phyloP scores from a whole-genome alignment of 2,329 filamentous ascomycete species.

The Talaromyces atroroseus region DNA sequence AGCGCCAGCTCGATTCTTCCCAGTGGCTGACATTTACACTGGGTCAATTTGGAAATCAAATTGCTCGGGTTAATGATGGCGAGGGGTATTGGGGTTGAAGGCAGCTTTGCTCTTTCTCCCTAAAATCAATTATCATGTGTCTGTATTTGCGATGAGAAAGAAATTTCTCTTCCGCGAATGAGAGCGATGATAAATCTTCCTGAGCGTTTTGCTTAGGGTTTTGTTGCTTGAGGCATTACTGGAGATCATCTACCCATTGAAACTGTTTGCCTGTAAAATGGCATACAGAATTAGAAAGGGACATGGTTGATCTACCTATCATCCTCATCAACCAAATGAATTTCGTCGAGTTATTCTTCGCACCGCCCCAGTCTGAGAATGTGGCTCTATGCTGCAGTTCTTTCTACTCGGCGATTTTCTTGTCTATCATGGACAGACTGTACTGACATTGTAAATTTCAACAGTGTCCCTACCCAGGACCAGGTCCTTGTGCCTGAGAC shows the following conservation, averaged over 20 bases:
- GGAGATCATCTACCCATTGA: conserved; percentile 23
- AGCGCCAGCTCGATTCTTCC: conserved; percentile 77
- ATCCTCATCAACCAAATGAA: conserved; percentile 74
- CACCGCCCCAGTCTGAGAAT: conserved; percentile 74
- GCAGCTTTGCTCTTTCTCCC: conserved; percentile 56
- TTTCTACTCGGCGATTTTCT: conserved; percentile 71
- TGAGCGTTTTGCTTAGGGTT: conserved; percentile 53
- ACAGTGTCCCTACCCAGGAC: conserved; percentile 87
- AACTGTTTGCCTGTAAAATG: conserved; percentile 23
- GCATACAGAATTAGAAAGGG: conserved; percentile 20
- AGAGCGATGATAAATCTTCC: conserved; percentile 48
- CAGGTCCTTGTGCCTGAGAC: conserved; percentile 98
- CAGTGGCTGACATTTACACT: conserved; percentile 22
- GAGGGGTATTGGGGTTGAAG: conserved; percentile 77
- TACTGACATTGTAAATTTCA: conserved; percentile 58
- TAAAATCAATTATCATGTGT: conserved; percentile 66
- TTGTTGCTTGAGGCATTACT: conserved; percentile 68
- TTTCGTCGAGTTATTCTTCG: conserved; percentile 64
- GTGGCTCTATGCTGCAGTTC: conserved; percentile 88
- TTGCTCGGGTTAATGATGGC: conserved; percentile 53
- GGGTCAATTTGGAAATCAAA: neutral
- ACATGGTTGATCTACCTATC: conserved; percentile 19
- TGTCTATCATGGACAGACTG: conserved; percentile 66
- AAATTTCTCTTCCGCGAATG: conserved; percentile 6
- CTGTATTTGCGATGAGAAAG: conserved; percentile 20